phyloP scores from a whole-genome alignment of 179 eudicot genomes.

The Beta corolliflora region DNA sequence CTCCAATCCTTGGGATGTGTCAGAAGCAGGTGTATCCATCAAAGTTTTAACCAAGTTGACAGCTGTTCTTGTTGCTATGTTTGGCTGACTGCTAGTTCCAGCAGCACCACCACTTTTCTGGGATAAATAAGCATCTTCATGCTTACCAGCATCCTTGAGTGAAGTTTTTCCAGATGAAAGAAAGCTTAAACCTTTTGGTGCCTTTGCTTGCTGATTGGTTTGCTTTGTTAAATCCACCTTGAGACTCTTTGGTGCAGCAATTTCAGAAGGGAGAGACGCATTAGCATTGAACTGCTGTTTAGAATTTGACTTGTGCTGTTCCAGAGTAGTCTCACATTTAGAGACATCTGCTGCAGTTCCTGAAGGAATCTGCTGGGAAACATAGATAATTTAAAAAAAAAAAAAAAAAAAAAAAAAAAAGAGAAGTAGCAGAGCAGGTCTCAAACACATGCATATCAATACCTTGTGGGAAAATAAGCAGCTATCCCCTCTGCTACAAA shows the following conservation, averaged over 20 bases:
- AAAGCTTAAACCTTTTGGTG: constrained; percentile 71
- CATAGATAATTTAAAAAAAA: too few species aligned
- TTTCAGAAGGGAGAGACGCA: constrained; percentile 26
- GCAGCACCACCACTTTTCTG: constrained; percentile 33
- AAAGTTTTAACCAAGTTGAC: constrained; percentile 23
- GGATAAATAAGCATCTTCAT: constrained; percentile 30
- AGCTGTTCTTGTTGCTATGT: constrained; percentile 19
- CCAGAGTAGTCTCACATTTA: constrained; percentile 24
- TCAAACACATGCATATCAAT: constrained; percentile 17
- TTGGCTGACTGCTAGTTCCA: constrained; percentile 33
- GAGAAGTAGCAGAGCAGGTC: too few species aligned
- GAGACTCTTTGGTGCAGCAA: constrained; percentile 20
- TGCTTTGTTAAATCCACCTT: constrained; percentile 24
- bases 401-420: background rate
- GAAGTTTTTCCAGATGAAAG: constrained; percentile 47
- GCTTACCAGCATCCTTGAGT: constrained; percentile 33
- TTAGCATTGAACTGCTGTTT: constrained; percentile 34
- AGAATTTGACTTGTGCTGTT: constrained; percentile 30
- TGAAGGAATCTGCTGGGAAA: constrained; percentile 33
- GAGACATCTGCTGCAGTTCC: constrained; percentile 4
- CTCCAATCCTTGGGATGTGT: constrained; percentile 36
- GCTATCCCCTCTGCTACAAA: constrained; percentile 69
- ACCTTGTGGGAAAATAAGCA: constrained; percentile 93
- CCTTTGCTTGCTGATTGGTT: constrained; percentile 32
- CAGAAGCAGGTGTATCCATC: constrained; percentile 27